phyloP scores from a whole-genome alignment of 768 basidiomycete genomes.

The Chalciporus piperatus region DNA sequence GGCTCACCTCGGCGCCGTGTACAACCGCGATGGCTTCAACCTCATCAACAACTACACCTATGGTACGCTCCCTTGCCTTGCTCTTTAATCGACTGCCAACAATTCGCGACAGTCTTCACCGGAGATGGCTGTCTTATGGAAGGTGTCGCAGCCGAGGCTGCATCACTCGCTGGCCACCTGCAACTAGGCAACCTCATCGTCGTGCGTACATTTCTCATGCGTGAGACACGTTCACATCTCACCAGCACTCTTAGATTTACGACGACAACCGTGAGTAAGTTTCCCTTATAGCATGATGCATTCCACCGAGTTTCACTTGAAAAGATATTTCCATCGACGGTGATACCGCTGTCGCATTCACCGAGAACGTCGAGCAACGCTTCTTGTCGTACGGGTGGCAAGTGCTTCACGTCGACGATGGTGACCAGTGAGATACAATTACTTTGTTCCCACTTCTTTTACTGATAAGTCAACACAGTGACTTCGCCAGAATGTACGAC shows the following conservation, averaged over 20 bases:
- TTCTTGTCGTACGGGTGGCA: slow-evolving; percentile 95
- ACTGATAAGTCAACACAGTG: slow-evolving; percentile 42
- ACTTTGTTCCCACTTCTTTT: not conserved
- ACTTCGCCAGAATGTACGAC: slow-evolving; percentile 71
- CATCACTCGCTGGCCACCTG: slow-evolving; percentile 90
- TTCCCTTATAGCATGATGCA: not conserved
- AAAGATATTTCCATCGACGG: slow-evolving; percentile 96
- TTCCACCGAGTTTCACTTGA: slow-evolving; percentile 7
- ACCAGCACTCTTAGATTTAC: slow-evolving; percentile 58
- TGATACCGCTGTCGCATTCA: slow-evolving; percentile 88
- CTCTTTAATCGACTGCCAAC: slow-evolving; percentile 2
- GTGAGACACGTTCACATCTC: slow-evolving; percentile 13
- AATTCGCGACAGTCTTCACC: slow-evolving; percentile 59
- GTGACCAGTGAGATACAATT: slow-evolving; percentile 55
- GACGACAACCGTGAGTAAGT: slow-evolving; percentile 85
- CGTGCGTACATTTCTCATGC: slow-evolving; percentile 44
- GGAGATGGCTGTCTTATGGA: slow-evolving; percentile 98
- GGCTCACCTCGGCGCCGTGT: slow-evolving; percentile 85
- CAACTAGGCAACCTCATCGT: slow-evolving; percentile 91
- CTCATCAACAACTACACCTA: slow-evolving; percentile 88
- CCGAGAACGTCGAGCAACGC: slow-evolving; percentile 86
- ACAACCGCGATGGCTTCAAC: slow-evolving; percentile 82
- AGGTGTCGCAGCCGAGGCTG: slow-evolving; percentile 91
- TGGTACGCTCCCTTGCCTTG: slow-evolving; percentile 42
- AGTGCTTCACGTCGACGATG: slow-evolving; percentile 78